Evolutionary conservation across 495 filamentous ascomycete species (phyloP).

Genomic region (Talaromyces nanjingensis): DNA sequence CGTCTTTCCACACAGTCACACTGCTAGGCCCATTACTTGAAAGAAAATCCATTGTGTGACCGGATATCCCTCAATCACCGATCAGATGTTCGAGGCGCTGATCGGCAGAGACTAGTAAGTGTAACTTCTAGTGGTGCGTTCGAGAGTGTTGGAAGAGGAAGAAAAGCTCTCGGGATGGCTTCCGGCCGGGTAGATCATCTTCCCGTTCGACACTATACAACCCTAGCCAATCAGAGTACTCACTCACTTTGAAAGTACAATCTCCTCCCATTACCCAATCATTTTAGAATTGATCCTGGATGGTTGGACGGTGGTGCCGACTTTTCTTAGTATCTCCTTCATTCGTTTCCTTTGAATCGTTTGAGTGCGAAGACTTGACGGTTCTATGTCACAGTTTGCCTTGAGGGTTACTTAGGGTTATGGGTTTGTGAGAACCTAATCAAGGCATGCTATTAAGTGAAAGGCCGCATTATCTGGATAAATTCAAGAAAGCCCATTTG

Average conservation of each 20-base stretch:
- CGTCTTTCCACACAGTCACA: neutral
- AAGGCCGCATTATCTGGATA: too few relatives aligned
- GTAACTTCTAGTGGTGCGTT: neutral
- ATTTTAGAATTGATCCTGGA: too few relatives aligned
- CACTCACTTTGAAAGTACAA: neutral
- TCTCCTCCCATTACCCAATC: too few relatives aligned
- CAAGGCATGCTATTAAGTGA: too few relatives aligned
- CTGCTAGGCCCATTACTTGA: neutral
- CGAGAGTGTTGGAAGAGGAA: neutral
- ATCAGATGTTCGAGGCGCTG: neutral
- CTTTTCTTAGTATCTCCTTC: too few relatives aligned
- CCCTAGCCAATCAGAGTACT: neutral
- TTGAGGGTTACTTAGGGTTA: too few relatives aligned
- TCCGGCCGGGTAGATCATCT: constrained; percentile 4
- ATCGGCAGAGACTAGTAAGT: neutral
- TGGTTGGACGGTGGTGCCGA: too few relatives aligned
- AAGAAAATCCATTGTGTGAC: neutral
- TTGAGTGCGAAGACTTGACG: too few relatives aligned
- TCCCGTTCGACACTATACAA: neutral
- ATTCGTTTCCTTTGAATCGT: too few relatives aligned
- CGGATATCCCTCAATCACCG: neutral
- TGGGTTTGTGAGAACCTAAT: too few relatives aligned
- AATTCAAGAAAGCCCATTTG: too few relatives aligned
- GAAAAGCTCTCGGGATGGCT: neutral
- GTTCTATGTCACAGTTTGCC: too few relatives aligned